phyloP scores from a whole-genome alignment of 495 filamentous ascomycete genomes.

The Symbiotaphrina buchneri region DNA sequence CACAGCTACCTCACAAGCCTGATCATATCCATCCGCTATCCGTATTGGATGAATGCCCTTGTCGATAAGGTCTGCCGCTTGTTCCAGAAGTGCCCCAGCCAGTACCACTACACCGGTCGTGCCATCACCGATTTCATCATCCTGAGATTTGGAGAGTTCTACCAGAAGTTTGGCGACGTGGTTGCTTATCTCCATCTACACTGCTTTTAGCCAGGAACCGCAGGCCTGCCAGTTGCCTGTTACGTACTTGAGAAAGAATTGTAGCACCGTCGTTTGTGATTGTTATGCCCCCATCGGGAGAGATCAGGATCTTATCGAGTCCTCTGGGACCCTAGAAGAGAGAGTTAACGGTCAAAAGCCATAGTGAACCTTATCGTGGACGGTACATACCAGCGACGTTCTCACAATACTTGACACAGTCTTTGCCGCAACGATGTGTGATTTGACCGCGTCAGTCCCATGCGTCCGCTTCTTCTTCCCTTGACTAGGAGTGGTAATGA shows the following conservation, averaged over 20 bases:
- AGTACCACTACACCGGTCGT: conserved; percentile 96
- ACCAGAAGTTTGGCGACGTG: conserved; percentile 93
- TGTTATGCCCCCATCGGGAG: conserved; percentile 95
- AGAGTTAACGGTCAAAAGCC: not conserved
- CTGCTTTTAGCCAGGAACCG: not conserved
- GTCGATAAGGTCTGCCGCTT: conserved; percentile 96
- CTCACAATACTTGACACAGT: conserved; percentile 96
- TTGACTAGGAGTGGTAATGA: conserved; percentile 53
- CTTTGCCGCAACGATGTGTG: conserved; percentile 86
- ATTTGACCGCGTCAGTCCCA: conserved; percentile 91
- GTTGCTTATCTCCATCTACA: conserved; percentile 95
- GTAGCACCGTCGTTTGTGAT: conserved; percentile 98
- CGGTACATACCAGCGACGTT: conserved; percentile 68
- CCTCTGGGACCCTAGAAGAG: conserved; percentile 58
- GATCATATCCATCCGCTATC: conserved; percentile 94
- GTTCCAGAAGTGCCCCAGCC: conserved; percentile 84
- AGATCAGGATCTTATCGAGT: conserved; percentile 98
- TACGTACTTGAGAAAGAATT: conserved; percentile 59
- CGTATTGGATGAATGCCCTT: conserved; percentile 98
- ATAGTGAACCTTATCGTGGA: conserved; percentile 3
- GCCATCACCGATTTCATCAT: conserved; percentile 97
- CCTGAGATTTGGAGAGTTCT: conserved; percentile 95
- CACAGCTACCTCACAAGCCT: conserved; percentile 90
- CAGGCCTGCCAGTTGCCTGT: too few relatives aligned
- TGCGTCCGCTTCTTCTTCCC: conserved; percentile 95